Base-by-base conservation (phyloP, 371 early-diverging fungal genomes). In the Mortierella sp. region DNA sequence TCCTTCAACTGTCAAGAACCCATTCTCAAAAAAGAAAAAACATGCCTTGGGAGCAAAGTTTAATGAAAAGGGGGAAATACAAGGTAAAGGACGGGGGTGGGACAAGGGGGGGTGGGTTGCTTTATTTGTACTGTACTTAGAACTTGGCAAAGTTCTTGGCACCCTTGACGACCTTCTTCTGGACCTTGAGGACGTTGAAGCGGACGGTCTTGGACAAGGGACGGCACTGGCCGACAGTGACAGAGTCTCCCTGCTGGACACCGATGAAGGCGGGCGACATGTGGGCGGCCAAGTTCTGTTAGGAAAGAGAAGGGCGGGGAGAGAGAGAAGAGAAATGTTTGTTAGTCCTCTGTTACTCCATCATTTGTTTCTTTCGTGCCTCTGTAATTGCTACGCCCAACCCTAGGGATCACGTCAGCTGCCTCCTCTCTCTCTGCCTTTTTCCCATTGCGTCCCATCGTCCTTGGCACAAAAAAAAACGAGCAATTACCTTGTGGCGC, bases 151-250 rank as follows among this genome's bases (percentile, higher is more conserved):
- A 99, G 89, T 94, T 92, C 96, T 99, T 99, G 92, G 95, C 92
- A 87, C 94, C 94, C 95, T 96, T 97, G 89, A 92, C 91, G 78
- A 90, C 86, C 89, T 92, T 90, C 96, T 97, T 97, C 89, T 93
- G 91, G 92, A 97, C 96, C 95, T 98, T 98, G 88, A 99, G 93
- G 82, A 98, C 99, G 96, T 99, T 99, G 98, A 98, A 99, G 89
- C 98, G 97, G 89, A 99, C 97, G 81, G 99, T 99, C 97, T 99
- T 99, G 90, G 99, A 98, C 82, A 99, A 94, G 79, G 85, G 85
- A 71, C 85, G 85, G 85, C 85, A 85, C 85, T 85, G 85, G 74
- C 85, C 85, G 72, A 85, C 85, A 76, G 85, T 85, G 85, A 85
- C 85, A 51, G 81, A 79, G 82, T 85, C 85, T 75, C 85, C 85